Percentiles rank a stretch among this genome's conserved stretches.
Conservation (phyloP, 1,284 basidiomycete species). For the Sporisorium sorghi region DNA sequence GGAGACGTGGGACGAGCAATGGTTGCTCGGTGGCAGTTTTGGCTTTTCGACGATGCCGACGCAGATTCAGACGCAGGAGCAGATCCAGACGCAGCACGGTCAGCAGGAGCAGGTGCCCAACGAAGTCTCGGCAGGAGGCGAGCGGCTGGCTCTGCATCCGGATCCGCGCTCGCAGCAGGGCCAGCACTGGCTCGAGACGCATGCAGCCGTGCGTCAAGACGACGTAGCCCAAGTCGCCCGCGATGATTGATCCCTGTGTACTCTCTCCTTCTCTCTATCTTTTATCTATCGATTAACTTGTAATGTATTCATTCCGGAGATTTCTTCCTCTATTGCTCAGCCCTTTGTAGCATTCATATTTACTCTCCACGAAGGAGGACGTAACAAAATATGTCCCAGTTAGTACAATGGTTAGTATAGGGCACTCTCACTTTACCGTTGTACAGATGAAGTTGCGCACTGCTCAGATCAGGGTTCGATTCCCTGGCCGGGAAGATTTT, state of each 20-base stretch:
- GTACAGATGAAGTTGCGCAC: not conserved
- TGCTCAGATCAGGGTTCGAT: slow-evolving; percentile 57
- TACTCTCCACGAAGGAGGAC: no score
- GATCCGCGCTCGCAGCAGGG: slow-evolving; percentile 56
- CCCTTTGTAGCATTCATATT: no score
- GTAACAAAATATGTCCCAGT: no score
- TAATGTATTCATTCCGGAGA: no score
- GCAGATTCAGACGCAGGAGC: no score
- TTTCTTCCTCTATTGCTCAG: no score
- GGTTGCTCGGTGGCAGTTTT: slow-evolving; percentile 64
- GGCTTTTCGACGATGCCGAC: slow-evolving; percentile 8
- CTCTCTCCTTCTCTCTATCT: not conserved
- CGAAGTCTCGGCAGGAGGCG: slow-evolving; percentile 47
- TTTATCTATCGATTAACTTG: no score
- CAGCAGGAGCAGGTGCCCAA: slow-evolving; percentile 44
- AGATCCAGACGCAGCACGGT: no score
- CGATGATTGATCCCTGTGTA: slow-evolving; percentile 35
- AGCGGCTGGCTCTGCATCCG: slow-evolving; percentile 48
- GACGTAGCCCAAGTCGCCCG: slow-evolving; percentile 40
- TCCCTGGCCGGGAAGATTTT: slow-evolving; percentile 51
- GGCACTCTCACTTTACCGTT: no score
- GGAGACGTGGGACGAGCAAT: slow-evolving; percentile 66
- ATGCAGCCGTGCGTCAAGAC: slow-evolving; percentile 44
- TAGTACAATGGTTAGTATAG: no score
- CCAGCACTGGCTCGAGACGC: slow-evolving; percentile 51